A percentile compares a stretch with the other conserved stretches of the same genome.
Conservation (phyloP, 192 early-diverging fungal genomes). For the Rhizoclosmatium globosum region DNA sequence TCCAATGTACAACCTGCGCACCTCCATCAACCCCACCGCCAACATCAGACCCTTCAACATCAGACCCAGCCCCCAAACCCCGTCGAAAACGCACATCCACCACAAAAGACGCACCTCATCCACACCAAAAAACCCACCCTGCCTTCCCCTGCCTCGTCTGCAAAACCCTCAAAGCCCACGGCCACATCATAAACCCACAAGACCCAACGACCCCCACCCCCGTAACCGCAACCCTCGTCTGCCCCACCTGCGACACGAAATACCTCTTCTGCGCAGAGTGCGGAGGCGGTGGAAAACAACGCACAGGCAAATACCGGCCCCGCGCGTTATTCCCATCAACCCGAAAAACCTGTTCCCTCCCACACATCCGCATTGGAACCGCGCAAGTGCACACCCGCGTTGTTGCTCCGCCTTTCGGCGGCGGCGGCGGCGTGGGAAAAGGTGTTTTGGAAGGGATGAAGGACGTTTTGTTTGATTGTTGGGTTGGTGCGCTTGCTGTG, state of each 20-base stretch:
- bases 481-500: slow-evolving; percentile 10
- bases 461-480: slow-evolving; percentile 22
- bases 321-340: slow-evolving; percentile 39
- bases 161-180: slow-evolving; percentile 3
- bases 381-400: not conserved
- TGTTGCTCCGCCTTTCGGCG: not conserved
- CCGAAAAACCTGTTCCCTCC: slow-evolving; percentile 42
- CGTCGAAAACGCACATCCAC: not conserved
- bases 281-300: slow-evolving; percentile 55
- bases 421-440: not conserved
- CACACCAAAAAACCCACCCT: not conserved
- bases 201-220: not conserved
- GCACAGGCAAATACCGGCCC: slow-evolving; percentile 55
- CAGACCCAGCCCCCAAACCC: not conserved
- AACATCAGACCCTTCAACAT: not conserved
- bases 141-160: slow-evolving; percentile 26
- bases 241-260: slow-evolving; percentile 39
- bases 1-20: not conserved
- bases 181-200: not conserved
- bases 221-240: slow-evolving; percentile 23
- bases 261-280: slow-evolving; percentile 58
- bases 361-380: slow-evolving; percentile 48
- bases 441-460: not conserved
- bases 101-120: not conserved
- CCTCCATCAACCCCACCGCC: not conserved